Conservation (phyloP, 768 basidiomycete species). For the Lentinula detonsa region DNA sequence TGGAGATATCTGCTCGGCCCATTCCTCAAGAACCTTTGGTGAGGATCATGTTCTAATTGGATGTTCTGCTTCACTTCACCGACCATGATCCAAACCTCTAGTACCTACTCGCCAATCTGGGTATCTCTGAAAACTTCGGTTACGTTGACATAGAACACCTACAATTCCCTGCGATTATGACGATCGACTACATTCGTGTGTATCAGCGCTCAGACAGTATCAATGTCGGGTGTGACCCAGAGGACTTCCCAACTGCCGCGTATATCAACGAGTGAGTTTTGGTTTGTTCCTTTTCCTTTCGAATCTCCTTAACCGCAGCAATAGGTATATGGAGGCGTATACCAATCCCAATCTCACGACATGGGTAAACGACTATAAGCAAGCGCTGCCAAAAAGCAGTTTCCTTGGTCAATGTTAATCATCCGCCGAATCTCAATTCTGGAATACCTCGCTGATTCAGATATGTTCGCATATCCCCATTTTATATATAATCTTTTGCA, state of each 20-base stretch:
- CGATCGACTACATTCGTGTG: constrained; percentile 79
- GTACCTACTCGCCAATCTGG: constrained; percentile 70
- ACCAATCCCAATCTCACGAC: constrained; percentile 36
- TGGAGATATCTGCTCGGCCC: constrained; percentile 51
- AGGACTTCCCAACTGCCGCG: constrained; percentile 64
- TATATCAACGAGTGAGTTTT: constrained; percentile 16
- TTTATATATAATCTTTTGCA: no score
- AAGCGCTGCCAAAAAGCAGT: constrained; percentile 34
- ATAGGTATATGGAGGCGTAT: constrained; percentile 32
- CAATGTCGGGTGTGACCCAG: constrained; percentile 67
- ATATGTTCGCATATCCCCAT: neutral
- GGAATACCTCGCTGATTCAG: neutral
- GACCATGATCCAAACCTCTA: constrained; percentile 14
- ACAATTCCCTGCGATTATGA: constrained; percentile 54
- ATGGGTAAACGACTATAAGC: constrained; percentile 28
- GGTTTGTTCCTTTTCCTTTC: neutral
- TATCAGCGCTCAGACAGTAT: constrained; percentile 47
- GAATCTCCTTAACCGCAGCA: neutral
- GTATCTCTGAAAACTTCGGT: constrained; percentile 66
- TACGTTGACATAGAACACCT: constrained; percentile 53
- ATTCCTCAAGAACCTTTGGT: constrained; percentile 73
- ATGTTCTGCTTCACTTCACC: constrained; percentile 12
- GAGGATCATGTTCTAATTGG: constrained; percentile 7
- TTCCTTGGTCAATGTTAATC: constrained; percentile 15
- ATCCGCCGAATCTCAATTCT: no score